Conservation (phyloP, 1,139 yeast genomes). For the Pichia sp. region DNA sequence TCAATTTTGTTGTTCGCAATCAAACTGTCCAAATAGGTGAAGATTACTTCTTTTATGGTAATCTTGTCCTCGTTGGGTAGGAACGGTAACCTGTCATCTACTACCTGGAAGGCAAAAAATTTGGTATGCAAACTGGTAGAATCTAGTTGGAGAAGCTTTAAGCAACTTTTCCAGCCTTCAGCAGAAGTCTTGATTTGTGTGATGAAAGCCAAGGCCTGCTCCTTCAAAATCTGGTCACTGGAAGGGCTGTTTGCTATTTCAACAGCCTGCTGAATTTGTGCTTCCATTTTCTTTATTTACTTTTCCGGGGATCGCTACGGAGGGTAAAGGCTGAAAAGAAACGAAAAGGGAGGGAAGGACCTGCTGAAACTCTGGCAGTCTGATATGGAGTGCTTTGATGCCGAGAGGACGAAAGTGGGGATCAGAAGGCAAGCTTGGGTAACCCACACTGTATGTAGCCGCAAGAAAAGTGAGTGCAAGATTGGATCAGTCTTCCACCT, state of each 20-base stretch:
- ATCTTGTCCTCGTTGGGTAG: constrained; percentile 46
- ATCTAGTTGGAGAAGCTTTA: constrained; percentile 45
- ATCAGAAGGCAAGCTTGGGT: no score
- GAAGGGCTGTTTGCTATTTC: constrained; percentile 72
- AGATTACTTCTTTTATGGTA: constrained; percentile 41
- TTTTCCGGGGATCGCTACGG: not conserved
- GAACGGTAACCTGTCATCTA: constrained; percentile 58
- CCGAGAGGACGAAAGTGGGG: no score
- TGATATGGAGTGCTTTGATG: no score
- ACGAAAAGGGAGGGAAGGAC: not conserved
- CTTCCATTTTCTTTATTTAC: constrained; percentile 49
- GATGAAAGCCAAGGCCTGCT: constrained; percentile 81
- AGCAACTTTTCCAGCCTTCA: constrained; percentile 77
- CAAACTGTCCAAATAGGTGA: constrained; percentile 37
- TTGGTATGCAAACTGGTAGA: constrained; percentile 45
- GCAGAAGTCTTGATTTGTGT: constrained; percentile 69
- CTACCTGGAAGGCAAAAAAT: constrained; percentile 79
- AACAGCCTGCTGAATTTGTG: constrained; percentile 90
- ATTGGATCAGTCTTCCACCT: not conserved
- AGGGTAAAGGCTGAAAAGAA: not conserved
- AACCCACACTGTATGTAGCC: not conserved
- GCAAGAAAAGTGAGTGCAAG: not conserved
- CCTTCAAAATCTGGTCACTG: constrained; percentile 64
- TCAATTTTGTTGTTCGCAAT: constrained; percentile 40
- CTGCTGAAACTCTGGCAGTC: no score